Evolutionary conservation across 352 stramenopile genomes (phyloP).

Genomic region (Aphanomyces cochlioides): DNA sequence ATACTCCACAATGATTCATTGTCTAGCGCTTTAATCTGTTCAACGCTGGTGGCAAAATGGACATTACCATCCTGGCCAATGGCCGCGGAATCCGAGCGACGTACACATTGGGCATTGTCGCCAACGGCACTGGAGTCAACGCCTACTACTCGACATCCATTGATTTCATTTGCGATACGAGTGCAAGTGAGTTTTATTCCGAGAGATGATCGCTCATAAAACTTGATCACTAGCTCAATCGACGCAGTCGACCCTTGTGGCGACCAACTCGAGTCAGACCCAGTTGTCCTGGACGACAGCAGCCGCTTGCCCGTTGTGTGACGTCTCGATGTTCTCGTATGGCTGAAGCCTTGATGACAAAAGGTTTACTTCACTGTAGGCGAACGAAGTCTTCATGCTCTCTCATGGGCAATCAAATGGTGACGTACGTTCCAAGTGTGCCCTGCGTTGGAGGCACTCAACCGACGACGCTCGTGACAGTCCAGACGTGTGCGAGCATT

Average conservation of each 20-base stretch:
- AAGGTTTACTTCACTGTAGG: background rate
- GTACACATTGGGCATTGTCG: constrained; percentile 18
- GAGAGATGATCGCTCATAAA: background rate
- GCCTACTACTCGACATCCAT: constrained; percentile 17
- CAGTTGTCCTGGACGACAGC: constrained; percentile 18
- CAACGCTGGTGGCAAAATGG: constrained; percentile 28
- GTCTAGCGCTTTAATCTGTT: constrained; percentile 23
- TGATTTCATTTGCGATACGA: constrained; percentile 24
- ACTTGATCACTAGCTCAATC: background rate
- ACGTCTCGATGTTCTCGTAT: constrained; percentile 19
- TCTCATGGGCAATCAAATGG: constrained; percentile 12
- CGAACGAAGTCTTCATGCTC: background rate
- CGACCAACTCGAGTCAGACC: background rate
- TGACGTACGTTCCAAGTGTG: constrained; percentile 7
- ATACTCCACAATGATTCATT: background rate
- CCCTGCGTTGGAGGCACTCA: constrained; percentile 9
- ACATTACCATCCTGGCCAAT: background rate
- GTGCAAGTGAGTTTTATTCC: background rate
- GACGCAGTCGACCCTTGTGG: constrained; percentile 1
- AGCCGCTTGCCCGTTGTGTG: constrained; percentile 24
- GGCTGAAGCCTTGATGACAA: background rate
- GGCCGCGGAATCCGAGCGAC: constrained; percentile 13
- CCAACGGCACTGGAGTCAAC: background rate
- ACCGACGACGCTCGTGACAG: background rate
- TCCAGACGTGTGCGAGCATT: constrained; percentile 24